Evolutionary conservation across 768 basidiomycete genomes (phyloP).

Genomic region (Hydnomerulius pinastri): DNA sequence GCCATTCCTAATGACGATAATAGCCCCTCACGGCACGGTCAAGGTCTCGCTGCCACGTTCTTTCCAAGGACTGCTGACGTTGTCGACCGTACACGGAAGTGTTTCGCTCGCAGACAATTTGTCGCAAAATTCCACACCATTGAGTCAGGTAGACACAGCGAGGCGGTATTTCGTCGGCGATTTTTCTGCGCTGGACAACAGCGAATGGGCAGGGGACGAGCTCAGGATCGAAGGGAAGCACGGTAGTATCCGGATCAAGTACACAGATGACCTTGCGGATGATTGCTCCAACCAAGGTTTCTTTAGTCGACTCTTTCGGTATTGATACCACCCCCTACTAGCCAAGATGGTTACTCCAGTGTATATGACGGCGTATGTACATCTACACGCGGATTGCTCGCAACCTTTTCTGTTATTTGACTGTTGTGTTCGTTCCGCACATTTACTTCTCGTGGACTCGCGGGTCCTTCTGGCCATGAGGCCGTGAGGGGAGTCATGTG

Average conservation of each 20-base stretch:
- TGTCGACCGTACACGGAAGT: slow-evolving; percentile 20
- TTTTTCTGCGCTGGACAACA: slow-evolving; percentile 15
- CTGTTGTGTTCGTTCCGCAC: too few relatives aligned
- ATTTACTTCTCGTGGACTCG: too few relatives aligned
- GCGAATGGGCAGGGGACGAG: slow-evolving; percentile 23
- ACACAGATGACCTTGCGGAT: slow-evolving; percentile 14
- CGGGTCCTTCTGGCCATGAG: too few relatives aligned
- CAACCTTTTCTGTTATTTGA: too few relatives aligned
- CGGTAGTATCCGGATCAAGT: slow-evolving; percentile 22
- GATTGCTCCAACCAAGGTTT: slow-evolving; percentile 13
- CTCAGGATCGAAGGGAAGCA: slow-evolving; percentile 16
- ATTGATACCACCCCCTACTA: too few relatives aligned
- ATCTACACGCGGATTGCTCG: too few relatives aligned
- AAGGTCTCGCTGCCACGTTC: slow-evolving; percentile 18
- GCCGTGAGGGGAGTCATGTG: too few relatives aligned
- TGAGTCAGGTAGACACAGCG: slow-evolving; percentile 19
- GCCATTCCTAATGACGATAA: slow-evolving; percentile 19
- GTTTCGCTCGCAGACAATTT: slow-evolving; percentile 16
- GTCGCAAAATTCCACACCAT: slow-evolving; percentile 15
- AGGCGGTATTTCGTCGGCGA: slow-evolving; percentile 29
- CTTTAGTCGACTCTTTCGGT: slow-evolving; percentile 20
- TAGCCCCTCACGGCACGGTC: slow-evolving; percentile 13
- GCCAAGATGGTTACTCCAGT: too few relatives aligned
- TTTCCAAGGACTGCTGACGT: slow-evolving; percentile 21
- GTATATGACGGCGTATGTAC: too few relatives aligned